phyloP scores from a whole-genome alignment of 2,329 filamentous ascomycete species.

The Aureobasidium namibiae region DNA sequence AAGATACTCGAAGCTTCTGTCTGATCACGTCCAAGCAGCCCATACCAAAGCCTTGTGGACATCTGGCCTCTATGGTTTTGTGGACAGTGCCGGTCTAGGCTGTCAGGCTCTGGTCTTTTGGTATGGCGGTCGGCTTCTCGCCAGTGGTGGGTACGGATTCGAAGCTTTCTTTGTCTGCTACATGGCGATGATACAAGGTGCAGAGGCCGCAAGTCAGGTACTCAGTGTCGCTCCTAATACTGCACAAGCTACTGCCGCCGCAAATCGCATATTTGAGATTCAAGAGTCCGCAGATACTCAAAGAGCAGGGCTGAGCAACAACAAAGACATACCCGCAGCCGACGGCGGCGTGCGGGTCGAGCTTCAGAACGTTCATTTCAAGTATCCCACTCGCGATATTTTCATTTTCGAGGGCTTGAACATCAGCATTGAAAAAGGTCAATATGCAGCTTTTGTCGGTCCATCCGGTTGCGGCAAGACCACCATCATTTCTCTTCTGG shows the following conservation, averaged over 20 bases:
- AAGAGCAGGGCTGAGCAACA: not conserved
- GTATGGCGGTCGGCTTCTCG: constrained; percentile 27
- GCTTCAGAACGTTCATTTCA: constrained; percentile 33
- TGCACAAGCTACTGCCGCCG: constrained; percentile 9
- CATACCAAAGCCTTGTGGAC: constrained; percentile 51
- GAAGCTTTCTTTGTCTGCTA: constrained; percentile 42
- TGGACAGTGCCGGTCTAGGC: constrained; percentile 52
- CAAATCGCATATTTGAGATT: constrained; percentile 8
- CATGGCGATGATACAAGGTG: not conserved
- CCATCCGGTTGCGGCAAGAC: constrained; percentile 33
- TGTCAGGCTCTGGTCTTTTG: constrained; percentile 32
- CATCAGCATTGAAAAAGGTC: constrained; percentile 27
- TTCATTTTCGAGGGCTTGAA: constrained; percentile 42
- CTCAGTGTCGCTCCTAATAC: constrained; percentile 42
- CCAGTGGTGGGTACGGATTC: constrained; percentile 25
- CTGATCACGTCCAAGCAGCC: constrained; percentile 47
- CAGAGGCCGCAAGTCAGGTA: constrained; percentile 46
- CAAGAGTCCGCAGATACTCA: not conserved
- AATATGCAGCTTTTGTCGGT: constrained; percentile 35
- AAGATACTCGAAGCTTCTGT: constrained; percentile 47
- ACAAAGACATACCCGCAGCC: constrained; percentile 1
- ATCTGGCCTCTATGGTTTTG: constrained; percentile 54
- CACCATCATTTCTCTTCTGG: constrained; percentile 32
- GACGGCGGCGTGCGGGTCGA: constrained; percentile 29
- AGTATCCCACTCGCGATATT: constrained; percentile 38